Percentiles rank a stretch among this genome's conserved stretches.
These are phyloP conservation scores for Fraxinus nigra DNA, from an alignment of 305 asterid species.

Conservation along the genomic window DNA sequence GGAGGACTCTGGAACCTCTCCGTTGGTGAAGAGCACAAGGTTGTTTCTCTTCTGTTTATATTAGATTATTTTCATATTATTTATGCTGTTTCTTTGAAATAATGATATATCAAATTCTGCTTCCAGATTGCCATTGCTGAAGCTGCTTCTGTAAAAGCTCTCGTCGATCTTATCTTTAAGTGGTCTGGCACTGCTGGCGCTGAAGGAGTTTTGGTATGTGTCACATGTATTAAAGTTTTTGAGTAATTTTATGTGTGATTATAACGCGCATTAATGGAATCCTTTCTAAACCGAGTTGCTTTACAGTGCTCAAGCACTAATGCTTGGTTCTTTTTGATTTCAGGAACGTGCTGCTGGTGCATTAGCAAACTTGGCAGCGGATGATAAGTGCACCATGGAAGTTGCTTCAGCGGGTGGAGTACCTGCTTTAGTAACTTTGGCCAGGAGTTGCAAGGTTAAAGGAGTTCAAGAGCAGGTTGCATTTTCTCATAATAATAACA, in stretches of 20 bases:
- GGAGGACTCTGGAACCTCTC: constrained; percentile 98
- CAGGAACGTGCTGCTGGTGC: constrained; percentile 98
- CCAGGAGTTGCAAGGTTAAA: constrained; percentile 66
- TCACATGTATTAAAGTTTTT: not conserved
- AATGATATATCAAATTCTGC: constrained; percentile 22
- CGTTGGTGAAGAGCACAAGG: constrained; percentile 96
- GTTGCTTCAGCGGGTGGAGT: constrained; percentile 75
- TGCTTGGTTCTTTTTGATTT: constrained; percentile 19
- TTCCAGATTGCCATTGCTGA: constrained; percentile 75
- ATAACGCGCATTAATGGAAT: not conserved
- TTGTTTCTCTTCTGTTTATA: constrained; percentile 21
- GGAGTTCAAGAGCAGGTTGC: constrained; percentile 94
- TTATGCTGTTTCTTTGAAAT: constrained; percentile 11
- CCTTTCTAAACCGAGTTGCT: constrained; percentile 4
- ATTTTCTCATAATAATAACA: constrained; percentile 1
- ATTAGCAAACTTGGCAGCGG: constrained; percentile 92
- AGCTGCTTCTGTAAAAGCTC: constrained; percentile 84
- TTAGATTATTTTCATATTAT: not conserved
- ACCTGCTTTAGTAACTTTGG: constrained; percentile 69
- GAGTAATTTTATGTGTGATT: constrained; percentile 5
- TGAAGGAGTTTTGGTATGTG: constrained; percentile 83
- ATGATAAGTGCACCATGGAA: constrained; percentile 82
- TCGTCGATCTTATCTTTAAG: constrained; percentile 75
- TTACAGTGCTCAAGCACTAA: constrained; percentile 11
- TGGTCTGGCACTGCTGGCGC: constrained; percentile 69